Evolutionary conservation across 2,329 filamentous ascomycete genomes (phyloP), one percentile per base, ranked within the genome.

Genomic region (Stachybotrys elegans): DNA sequence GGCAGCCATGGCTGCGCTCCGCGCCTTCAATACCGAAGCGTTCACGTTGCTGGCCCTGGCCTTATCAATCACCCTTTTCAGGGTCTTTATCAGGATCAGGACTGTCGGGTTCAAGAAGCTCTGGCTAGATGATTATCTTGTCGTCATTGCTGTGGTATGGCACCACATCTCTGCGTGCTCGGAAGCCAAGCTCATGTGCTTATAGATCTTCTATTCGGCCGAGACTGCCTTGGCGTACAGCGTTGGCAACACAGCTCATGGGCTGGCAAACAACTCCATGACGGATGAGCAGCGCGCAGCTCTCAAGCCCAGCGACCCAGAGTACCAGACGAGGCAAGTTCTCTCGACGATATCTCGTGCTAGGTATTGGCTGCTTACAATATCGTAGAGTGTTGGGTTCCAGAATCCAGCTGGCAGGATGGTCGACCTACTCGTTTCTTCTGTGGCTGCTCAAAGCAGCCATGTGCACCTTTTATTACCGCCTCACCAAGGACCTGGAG

Each of bases 231-330:
- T 76, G 11, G 76, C 73, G 16, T 78, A 78, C 48, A 66, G 65
- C 19, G 70, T 78, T 14, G 72, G 72, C 16, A 68, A 70, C 11
- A 63, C 63, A 47, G 75, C 67, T 40, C 60, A 65, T 36, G 77
- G 77, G 0, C 61, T 81, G 3, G 75, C 78, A 17, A 81, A 81
- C 50, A 78, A 78, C 51, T 60, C 68, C 44, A 80, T 83, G 74
- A 74, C 76, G 3, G 61, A 71, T 13, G 67, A 66, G 17, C 57
- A 78, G 48, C 70, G 79, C 6, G 57, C 52, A 5, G 57, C 63
- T 0, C 60, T 83, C 12, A 62, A 65, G 5, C 63, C 70, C 0
- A 45, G 59, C 9, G 69, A 69, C 11, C 54, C 62, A 5, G 75
- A 80, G 52, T 79, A 71, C 50, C 53, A 56, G 3, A 23, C 58